Conservation (phyloP, 2,329 filamentous ascomycete species). For the Tolypocladium cylindrosporum region DNA sequence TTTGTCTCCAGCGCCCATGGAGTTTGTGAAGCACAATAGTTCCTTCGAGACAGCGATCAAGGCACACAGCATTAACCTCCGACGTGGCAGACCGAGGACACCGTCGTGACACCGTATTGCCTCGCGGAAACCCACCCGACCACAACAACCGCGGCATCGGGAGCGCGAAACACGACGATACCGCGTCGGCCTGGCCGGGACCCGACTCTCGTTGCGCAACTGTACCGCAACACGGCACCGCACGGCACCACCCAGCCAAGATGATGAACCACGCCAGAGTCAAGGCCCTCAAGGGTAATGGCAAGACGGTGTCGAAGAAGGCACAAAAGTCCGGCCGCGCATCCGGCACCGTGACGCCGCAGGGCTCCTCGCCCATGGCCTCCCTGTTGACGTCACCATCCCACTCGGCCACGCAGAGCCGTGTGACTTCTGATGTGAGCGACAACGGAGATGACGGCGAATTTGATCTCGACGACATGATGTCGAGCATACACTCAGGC, state of each 20-base stretch:
- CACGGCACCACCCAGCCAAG: constrained; percentile 1
- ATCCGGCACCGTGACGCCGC: constrained; percentile 47
- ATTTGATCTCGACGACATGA: constrained; percentile 30
- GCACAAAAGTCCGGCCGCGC: constrained; percentile 47
- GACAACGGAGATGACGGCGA: constrained; percentile 38
- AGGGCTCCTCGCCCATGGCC: constrained; percentile 47
- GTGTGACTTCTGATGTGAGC: constrained; percentile 52
- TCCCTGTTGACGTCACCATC: constrained; percentile 48
- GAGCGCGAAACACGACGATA: not conserved
- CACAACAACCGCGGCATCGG: not conserved
- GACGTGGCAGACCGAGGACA: not conserved
- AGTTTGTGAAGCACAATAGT: not conserved
- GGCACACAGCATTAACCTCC: not conserved
- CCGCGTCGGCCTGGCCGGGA: not conserved
- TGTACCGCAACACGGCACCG: not conserved
- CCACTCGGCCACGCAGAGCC: constrained; percentile 49
- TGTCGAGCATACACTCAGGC: constrained; percentile 30
- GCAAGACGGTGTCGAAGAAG: constrained; percentile 64
- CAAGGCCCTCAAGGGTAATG: constrained; percentile 58
- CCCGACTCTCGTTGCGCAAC: not conserved
- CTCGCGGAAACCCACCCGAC: not conserved
- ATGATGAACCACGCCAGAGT: constrained; percentile 62
- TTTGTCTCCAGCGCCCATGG: constrained; percentile 2
- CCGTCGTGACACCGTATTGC: not conserved
- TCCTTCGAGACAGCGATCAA: not conserved